Base-by-base conservation (phyloP, 2,329 filamentous ascomycete species). In the Pseudocercospora pini-densiflorae region DNA sequence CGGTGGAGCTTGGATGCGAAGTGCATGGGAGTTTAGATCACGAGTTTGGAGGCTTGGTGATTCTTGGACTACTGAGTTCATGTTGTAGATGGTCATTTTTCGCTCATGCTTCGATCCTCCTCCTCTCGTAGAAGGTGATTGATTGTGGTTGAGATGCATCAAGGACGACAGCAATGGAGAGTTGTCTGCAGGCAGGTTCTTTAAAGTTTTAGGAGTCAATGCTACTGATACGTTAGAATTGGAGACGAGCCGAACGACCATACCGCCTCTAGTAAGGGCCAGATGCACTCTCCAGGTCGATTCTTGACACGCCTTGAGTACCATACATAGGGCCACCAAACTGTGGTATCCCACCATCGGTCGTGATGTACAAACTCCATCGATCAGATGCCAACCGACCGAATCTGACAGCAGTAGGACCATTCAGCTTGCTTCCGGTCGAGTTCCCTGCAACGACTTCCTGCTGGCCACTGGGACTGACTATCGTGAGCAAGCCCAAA, bases 321-420 rank as follows among this genome's bases (percentile, higher is more conserved):
- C 29, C 59, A 23, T 23, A 8, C 6, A 54, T 10, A 36, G n/a
- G 31, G 8, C 21, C 19, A 1, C 16, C 43, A 2, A 51, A 43
- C 14, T 19, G 16, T 19, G 40, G 40, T 43, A 43, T n/a, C 16
- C 59, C 59, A 1, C 59, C 59, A 54, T 62, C 51, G 6, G 63
- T 53, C 27, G 51, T 62, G 21, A 65, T 19, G 23, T 65, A 65
- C 51, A 65, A 29, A 6, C 59, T 61, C 47, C 51, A 62, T 9
- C 51, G 63, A 58, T 65, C 63, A 23, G 63, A 57, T 14, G 29
- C 59, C 40, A 61, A 4, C 8, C 63, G 43, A 14, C 63, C 59
- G 45, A 65, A 62, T 12, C 51, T 23, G 29, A 62, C 51, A 36
- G 63, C 58, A n/a, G 47, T 62, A 57, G 63, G 63, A 24, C 59